These are phyloP conservation scores for Cyberlindnera meyerae DNA, from an alignment of 805 yeast species.

Conservation along the genomic window DNA sequence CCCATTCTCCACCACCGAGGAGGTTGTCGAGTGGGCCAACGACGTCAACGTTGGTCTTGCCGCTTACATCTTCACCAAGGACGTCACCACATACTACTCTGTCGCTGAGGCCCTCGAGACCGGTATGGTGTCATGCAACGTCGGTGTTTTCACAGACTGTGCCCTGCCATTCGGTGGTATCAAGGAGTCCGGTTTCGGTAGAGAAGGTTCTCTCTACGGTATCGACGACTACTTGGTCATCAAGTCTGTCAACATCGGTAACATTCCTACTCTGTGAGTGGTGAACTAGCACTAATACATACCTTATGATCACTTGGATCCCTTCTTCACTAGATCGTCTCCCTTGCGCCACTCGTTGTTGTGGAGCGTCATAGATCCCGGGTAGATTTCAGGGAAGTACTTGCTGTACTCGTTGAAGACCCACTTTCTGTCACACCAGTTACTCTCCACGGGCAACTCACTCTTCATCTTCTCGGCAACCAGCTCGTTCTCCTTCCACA, in stretches of 20 bases:
- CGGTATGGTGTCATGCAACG: constrained; percentile 65
- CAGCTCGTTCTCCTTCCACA: constrained; percentile 40
- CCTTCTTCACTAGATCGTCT: no score
- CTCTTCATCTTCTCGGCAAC: constrained; percentile 26
- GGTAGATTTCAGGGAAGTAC: constrained; percentile 36
- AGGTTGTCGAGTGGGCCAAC: constrained; percentile 51
- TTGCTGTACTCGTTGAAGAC: constrained; percentile 31
- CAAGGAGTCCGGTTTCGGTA: constrained; percentile 64
- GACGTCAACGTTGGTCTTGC: constrained; percentile 55
- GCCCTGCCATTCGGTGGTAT: constrained; percentile 61
- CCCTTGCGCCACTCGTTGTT: constrained; percentile 10
- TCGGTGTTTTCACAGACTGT: constrained; percentile 52
- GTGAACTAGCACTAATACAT: no score
- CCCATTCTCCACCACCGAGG: constrained; percentile 48
- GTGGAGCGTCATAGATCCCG: constrained; percentile 25
- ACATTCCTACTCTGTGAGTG: constrained; percentile 6
- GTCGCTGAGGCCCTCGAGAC: constrained; percentile 53
- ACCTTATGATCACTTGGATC: no score
- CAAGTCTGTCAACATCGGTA: constrained; percentile 38
- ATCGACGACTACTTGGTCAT: constrained; percentile 54
- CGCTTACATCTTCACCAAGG: constrained; percentile 52
- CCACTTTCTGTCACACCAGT: constrained; percentile 42
- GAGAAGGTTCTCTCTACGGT: constrained; percentile 63
- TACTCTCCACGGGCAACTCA: constrained; percentile 30
- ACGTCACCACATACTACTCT: constrained; percentile 44